phyloP scores from a whole-genome alignment of 305 asterid species.

The Fraxinus ornus region DNA sequence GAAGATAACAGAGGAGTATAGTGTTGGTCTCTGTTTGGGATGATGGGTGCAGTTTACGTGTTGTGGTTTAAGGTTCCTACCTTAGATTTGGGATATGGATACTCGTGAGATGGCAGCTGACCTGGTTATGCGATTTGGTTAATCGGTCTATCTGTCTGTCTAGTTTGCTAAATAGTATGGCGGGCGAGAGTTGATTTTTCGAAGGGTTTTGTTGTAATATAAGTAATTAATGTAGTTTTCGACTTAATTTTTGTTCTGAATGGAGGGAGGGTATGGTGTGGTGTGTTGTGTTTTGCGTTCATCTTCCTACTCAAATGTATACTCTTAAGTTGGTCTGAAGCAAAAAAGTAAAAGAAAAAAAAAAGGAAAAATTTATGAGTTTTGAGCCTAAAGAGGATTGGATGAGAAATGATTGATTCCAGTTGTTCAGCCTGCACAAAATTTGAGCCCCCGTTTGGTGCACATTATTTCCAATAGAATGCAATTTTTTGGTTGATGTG shows the following conservation, averaged over 20 bases:
- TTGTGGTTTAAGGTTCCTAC: background rate
- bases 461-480: too few relatives aligned
- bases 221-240: conserved; percentile 20
- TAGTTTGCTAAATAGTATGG: conserved; percentile 19
- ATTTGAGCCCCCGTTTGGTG: too few relatives aligned
- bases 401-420: background rate
- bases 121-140: conserved; percentile 2
- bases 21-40: background rate
- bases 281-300: background rate
- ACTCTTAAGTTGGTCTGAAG: background rate
- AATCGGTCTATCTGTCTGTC: background rate
- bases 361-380: background rate
- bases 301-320: background rate
- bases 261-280: conserved; percentile 15
- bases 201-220: conserved; percentile 17
- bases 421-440: background rate
- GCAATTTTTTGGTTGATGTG: too few relatives aligned
- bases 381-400: background rate
- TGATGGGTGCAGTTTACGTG: background rate
- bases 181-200: conserved; percentile 4
- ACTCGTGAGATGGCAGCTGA: conserved; percentile 7
- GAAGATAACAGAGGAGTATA: background rate
- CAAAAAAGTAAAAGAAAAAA: background rate
- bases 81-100: conserved; percentile 21
- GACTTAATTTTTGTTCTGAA: background rate